These are phyloP conservation scores for Theileria sp. DNA, from an alignment of 169 alveolate species.

Conservation along the genomic window DNA sequence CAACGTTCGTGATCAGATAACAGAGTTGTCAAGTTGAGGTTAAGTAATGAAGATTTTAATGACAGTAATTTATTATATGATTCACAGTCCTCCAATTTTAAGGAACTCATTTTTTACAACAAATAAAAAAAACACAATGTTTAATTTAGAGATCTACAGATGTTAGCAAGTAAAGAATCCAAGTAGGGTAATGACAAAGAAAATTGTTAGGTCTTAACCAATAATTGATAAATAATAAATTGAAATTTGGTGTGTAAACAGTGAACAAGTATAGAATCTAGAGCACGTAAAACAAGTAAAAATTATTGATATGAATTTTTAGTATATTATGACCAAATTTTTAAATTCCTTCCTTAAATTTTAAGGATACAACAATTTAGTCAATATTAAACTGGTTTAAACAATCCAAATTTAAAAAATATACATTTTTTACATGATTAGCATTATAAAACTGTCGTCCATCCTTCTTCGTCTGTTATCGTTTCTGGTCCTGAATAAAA, in stretches of 20 bases:
- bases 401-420: background rate
- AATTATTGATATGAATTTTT: too few species aligned
- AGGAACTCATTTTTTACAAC: background rate
- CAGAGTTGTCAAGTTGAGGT: slow-evolving; percentile 34
- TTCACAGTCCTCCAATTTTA: slow-evolving; percentile 18
- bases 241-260: background rate
- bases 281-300: background rate
- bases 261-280: background rate
- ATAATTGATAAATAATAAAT: background rate
- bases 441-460: slow-evolving; percentile 17
- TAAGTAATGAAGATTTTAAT: background rate
- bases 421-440: background rate
- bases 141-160: background rate
- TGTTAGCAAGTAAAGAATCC: background rate
- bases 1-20: slow-evolving; percentile 55
- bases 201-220: background rate
- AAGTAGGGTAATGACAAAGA: background rate
- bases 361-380: too few species aligned
- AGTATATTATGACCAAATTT: background rate
- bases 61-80: slow-evolving; percentile 15
- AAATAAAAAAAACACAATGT: background rate
- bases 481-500: background rate
- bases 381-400: background rate
- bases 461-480: slow-evolving; percentile 19
- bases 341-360: background rate